Base-by-base conservation (phyloP, 169 alveolate genomes). In the Plasmodium vivax region DNA sequence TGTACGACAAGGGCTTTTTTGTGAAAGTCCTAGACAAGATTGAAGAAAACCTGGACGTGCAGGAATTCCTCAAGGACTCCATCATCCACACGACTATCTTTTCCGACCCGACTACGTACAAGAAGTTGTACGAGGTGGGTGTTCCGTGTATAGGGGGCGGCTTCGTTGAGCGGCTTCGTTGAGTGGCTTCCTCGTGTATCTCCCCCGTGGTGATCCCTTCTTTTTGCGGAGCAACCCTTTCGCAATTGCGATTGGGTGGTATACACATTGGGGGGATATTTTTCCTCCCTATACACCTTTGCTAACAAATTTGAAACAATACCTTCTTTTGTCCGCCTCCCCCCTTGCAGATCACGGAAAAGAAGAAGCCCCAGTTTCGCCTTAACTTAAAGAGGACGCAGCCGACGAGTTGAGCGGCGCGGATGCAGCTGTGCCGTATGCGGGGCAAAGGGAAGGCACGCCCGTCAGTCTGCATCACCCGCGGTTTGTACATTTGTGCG, bases 41-140 rank as follows among this genome's bases (percentile, higher is more conserved):
- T 43, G 90, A 79, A 1, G 84, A 81, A 30, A 81, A 38, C 27
- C 5, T 79, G 38, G 32, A 80, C n/a, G 56, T 81, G 45, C 34
- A 90, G 12, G 94, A 80, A 90, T n/a, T 80, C 72, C 14, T 27
- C 47, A 14, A 54, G 14, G 91, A 90, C 19, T 23, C 88, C 27
- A 68, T 30, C 41, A 47, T 80, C 68, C 82, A 56, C 36, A 90
- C 94, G 4, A 56, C 84, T 32, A 90, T 90, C 43, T 90, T 90
- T 74, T 79, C 94, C 19, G 83, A 90, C 54, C 94, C 94, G 36
- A 14, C 56, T 12, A 16, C 9, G 8, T 90, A 90, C 72, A 90
- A 90, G 75, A 79, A 90, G 34, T 56, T 79, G 32, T 90, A 90
- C 45, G 83, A 90, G 82, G 94, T 90, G 62, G 6, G 87, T 79